Conservation (phyloP, 1,139 yeast genomes). For the Blastobotrys proliferans region DNA sequence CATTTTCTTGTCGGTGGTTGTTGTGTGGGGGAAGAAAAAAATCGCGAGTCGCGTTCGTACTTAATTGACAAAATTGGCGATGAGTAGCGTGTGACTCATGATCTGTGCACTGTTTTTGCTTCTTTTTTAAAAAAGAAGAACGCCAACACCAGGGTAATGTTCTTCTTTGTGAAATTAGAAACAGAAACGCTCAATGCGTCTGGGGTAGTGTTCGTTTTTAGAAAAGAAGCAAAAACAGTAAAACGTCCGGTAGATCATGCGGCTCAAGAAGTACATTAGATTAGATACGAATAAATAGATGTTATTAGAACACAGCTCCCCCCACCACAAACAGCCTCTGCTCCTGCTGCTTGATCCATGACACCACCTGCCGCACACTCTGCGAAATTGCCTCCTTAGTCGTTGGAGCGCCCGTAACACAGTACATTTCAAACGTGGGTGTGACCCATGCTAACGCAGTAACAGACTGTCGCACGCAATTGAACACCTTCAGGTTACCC, state of each 20-base stretch:
- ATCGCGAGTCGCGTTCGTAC: background rate
- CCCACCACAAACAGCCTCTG: slow-evolving; percentile 56
- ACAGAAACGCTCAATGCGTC: no score
- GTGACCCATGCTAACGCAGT: slow-evolving; percentile 55
- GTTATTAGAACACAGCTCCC: slow-evolving; percentile 47
- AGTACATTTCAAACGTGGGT: slow-evolving; percentile 52
- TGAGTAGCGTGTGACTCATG: background rate
- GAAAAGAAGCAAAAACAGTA: no score
- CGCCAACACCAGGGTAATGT: no score
- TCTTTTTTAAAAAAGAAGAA: slow-evolving; percentile 1
- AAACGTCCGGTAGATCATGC: no score
- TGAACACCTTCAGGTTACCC: slow-evolving; percentile 31
- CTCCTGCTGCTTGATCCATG: slow-evolving; percentile 57
- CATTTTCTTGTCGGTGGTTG: background rate
- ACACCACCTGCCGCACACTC: slow-evolving; percentile 49
- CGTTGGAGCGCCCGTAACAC: slow-evolving; percentile 48
- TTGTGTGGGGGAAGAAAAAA: background rate
- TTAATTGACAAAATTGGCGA: background rate
- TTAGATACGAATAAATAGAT: no score
- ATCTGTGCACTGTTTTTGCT: background rate
- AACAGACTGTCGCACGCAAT: slow-evolving; percentile 34
- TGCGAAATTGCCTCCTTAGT: slow-evolving; percentile 45
- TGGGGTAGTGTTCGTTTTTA: no score
- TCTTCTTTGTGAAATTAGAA: no score
- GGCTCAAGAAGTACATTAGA: no score